phyloP scores from a whole-genome alignment of 2,329 filamentous ascomycete species.

The Spiromastix sp. region DNA sequence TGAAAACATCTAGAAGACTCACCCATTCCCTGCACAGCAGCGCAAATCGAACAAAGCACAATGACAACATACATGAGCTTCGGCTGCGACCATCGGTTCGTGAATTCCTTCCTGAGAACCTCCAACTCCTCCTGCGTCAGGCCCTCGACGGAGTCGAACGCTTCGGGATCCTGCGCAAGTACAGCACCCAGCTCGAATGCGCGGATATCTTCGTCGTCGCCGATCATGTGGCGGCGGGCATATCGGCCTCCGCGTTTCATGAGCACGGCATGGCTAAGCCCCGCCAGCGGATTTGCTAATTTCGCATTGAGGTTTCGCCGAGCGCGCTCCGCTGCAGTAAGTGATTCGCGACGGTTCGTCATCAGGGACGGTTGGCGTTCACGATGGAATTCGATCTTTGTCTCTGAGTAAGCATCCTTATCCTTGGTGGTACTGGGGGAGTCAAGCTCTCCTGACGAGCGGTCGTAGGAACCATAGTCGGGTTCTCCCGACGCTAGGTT shows the following conservation, averaged over 20 bases:
- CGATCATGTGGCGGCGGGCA: constrained; percentile 45
- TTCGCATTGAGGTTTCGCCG: constrained; percentile 37
- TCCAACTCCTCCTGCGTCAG: constrained; percentile 49
- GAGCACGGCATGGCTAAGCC: constrained; percentile 41
- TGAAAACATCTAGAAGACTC: constrained; percentile 12
- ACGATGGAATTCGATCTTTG: constrained; percentile 4
- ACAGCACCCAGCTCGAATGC: constrained; percentile 52
- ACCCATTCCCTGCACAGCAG: constrained; percentile 61
- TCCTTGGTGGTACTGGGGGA: constrained; percentile 5
- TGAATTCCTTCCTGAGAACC: constrained; percentile 50
- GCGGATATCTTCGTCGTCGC: constrained; percentile 45
- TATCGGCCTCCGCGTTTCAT: constrained; percentile 48
- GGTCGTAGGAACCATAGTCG: constrained; percentile 5
- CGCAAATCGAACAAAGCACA: constrained; percentile 55
- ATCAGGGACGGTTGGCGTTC: constrained; percentile 8
- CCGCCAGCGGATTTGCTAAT: constrained; percentile 44
- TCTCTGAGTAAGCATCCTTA: constrained; percentile 4
- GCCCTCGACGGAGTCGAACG: constrained; percentile 40
- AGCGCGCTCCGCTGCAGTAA: constrained; percentile 29
- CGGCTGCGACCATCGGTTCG: constrained; percentile 60
- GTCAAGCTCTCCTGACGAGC: constrained; percentile 10
- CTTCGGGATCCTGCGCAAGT: constrained; percentile 44
- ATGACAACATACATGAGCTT: constrained; percentile 56
- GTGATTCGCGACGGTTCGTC: constrained; percentile 8
- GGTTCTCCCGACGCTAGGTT: too few species aligned